Base-by-base conservation (phyloP, 2,329 filamentous ascomycete species). In the Drechslerella dactyloides region DNA sequence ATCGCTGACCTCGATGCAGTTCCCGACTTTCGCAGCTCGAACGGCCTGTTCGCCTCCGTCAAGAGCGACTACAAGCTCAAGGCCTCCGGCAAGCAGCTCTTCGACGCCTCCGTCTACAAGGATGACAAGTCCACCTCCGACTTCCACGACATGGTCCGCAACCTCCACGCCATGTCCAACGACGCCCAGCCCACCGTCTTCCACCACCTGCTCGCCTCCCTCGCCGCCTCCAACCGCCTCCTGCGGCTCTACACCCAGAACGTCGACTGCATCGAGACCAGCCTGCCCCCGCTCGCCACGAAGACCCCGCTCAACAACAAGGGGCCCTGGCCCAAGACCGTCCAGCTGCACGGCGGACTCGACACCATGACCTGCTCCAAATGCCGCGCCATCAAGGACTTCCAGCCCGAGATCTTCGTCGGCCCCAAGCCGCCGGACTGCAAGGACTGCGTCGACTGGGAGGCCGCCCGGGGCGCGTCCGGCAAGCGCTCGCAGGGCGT, bases 291-390 rank as follows among this genome's bases (percentile, higher is more conserved):
- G 1, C 82, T 99, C 7, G 84, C 85, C 24, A 97, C 94, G 0
- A 84, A 85, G 57, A 87, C 96, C 1, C 94, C 94, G 0, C 83
- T 99, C 11, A 89, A 88, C 73, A 84, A 86, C 74, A 96, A 94
- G 78, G 92, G 88, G 0, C 93, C 93, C 15, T 99, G 94, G 94
- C 94, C 94, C 1, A 87, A 87, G 75, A 96, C 94, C 0, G 87
- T 99, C 72, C 94, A 97, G 79, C 84, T 99, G 7, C 94, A 99
- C 76, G 94, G 94, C 40, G 93, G 93, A 17, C 84, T 99, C 37
- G 88, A 92, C 77, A 94, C 96, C 79, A 97, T 97, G 93, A 90
- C 96, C 15, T 99, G 94, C 80, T 91, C 91, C 50, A 97, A 97
- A 79, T 99, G 94, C 79, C 86, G 87, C 75, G 83, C 89, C 69